Percentiles rank a stretch among this genome's conserved stretches.
phyloP scores from a whole-genome alignment of 2,329 filamentous ascomycete genomes.

The Fusarium begoniae region DNA sequence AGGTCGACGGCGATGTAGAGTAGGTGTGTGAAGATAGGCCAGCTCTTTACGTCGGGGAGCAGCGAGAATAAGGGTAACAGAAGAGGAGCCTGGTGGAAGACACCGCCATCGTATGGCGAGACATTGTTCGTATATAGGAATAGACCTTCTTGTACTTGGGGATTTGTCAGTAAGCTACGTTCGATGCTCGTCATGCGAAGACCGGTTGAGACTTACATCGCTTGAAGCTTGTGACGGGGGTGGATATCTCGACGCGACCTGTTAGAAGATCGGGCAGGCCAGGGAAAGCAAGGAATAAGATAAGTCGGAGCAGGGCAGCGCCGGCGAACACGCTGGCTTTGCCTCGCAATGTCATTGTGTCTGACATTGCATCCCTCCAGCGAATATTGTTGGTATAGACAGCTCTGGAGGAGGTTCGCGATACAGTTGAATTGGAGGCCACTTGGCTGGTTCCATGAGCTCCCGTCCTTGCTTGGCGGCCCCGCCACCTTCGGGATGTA shows the following conservation, averaged over 20 bases:
- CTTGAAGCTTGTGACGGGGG: conserved; percentile 97
- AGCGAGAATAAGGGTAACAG: conserved; percentile 92
- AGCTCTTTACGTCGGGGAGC: conserved; percentile 73
- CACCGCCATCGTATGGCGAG: conserved; percentile 95
- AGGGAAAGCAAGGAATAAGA: conserved; percentile 84
- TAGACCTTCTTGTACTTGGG: conserved; percentile 80
- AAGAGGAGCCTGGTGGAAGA: conserved; percentile 83
- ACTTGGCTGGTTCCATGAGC: conserved; percentile 43
- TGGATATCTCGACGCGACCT: conserved; percentile 94
- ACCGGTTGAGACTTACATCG: conserved; percentile 69
- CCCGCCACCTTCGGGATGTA: conserved; percentile 24
- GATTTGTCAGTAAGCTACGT: conserved; percentile 5
- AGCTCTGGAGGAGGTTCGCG: conserved; percentile 22
- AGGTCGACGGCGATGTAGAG: conserved; percentile 86
- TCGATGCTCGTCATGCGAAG: background rate
- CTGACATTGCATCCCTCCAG: conserved; percentile 48
- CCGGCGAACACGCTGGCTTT: conserved; percentile 72
- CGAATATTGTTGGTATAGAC: conserved; percentile 35
- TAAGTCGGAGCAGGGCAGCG: conserved; percentile 80
- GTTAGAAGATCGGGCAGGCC: conserved; percentile 85
- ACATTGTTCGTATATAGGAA: conserved; percentile 97
- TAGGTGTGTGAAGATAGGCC: conserved; percentile 78
- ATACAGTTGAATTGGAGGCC: conserved; percentile 37
- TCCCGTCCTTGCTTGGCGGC: conserved; percentile 24
- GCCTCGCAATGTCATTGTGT: conserved; percentile 52